Conservation (phyloP, 345 rosid species). For the Lepidium sativum region DNA sequence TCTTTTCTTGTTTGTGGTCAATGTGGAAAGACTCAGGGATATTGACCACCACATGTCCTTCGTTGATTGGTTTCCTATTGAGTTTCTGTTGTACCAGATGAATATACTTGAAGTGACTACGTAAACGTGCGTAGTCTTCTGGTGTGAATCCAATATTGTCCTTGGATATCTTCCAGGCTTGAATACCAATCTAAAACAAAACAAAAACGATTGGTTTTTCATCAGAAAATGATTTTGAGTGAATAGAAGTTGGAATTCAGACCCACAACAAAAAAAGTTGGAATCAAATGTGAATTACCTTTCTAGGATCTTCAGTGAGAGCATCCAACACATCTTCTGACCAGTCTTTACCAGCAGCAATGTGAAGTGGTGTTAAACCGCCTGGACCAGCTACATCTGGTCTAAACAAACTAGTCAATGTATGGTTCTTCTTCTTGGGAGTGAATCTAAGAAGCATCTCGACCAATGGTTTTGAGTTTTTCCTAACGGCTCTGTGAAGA, state of each 20-base stretch:
- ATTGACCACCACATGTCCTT: neutral
- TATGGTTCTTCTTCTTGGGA: no score
- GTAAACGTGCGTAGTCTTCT: slow-evolving; percentile 1
- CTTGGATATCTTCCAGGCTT: neutral
- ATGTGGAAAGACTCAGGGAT: neutral
- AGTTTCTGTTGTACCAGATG: neutral
- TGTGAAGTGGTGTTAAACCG: no score
- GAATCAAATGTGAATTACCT: slow-evolving; percentile 37
- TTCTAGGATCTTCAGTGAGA: slow-evolving; percentile 73
- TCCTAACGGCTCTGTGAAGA: no score
- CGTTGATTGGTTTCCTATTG: neutral
- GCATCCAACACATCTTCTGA: slow-evolving; percentile 86
- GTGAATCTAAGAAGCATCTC: no score
- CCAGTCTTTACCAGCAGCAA: slow-evolving; percentile 97
- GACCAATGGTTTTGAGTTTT: no score
- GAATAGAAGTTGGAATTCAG: no score
- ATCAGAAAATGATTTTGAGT: neutral
- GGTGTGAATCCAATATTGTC: slow-evolving; percentile 3
- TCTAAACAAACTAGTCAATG: no score
- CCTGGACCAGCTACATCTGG: no score
- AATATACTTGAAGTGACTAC: neutral
- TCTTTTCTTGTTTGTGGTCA: neutral
- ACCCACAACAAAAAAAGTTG: no score
- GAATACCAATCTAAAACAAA: neutral
- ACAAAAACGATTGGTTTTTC: neutral